Evolutionary conservation across 805 yeast species (phyloP), one percentile per base, ranked within the genome.

Genomic region (Phaffomyces opuntiae): DNA sequence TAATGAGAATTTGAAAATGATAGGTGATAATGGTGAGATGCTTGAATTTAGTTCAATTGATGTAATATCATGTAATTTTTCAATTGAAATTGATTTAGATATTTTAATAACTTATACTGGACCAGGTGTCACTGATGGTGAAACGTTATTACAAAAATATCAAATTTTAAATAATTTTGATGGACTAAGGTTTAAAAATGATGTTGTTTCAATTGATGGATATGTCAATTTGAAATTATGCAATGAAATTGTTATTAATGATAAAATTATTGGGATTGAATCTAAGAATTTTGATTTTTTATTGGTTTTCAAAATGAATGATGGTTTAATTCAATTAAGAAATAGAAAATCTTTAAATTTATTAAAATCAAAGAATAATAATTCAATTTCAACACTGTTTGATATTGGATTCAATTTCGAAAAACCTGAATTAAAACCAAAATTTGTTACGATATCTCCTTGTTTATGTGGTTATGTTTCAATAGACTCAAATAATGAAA

Each of bases 331-430:
- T n/a, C 74, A 72, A 49, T 47, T 75, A 2, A 55, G 80, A 38
- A 68, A 72, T 38, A 65, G 81, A 38, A 48, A 53, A 31, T 56
- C 55, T 9, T 56, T 72, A 39, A 49, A 51, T 16, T 27, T 52
- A 2, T 53, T 50, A 11, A 29, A 16, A 38, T 38, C 4, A 48
- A 60, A 25, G 40, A 64, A 3, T 71, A 76, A 3, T 26, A 53
- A 7, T 1, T 45, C 67, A 0, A 63, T 78, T 5, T 55, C 69
- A 3, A 63, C 77, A 0, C 53, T 80, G 3, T 63, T 71, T 29
- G 85, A 80, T 51, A 69, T 75, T 7, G 87, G 85, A 0, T 81
- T 73, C 55, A 60, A 65, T 40, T 69, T 80, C 38, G 75, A 79
- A 0, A 53, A 53, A 27, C 61, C 68, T 12, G 49, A 51, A 0